Evolutionary conservation across 306 rosid species (phyloP).

Genomic region (Cucurbita moschata): DNA sequence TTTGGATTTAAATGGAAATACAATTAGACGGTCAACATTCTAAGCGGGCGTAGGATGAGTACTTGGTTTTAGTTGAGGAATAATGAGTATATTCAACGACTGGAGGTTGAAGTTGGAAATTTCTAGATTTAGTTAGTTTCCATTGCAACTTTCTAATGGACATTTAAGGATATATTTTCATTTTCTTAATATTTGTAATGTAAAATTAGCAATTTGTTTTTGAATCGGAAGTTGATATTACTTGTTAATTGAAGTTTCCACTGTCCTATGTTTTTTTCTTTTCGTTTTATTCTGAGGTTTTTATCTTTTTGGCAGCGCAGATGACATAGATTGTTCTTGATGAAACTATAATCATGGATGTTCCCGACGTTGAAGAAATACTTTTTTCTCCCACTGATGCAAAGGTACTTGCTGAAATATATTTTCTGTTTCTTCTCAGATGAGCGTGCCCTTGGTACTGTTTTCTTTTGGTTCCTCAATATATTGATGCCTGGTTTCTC

Average conservation of each 20-base stretch:
- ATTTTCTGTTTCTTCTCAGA: not conserved
- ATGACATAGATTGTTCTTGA: not conserved
- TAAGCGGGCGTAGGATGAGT: not conserved
- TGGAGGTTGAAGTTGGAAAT: not conserved
- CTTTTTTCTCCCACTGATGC: conserved; percentile 4
- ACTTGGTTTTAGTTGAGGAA: not conserved
- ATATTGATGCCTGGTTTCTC: not conserved
- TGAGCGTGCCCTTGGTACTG: not conserved
- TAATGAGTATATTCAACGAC: not conserved
- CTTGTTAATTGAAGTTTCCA: not conserved
- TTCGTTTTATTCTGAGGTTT: not conserved
- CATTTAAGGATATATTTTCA: not conserved
- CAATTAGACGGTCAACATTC: not conserved
- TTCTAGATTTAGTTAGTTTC: not conserved
- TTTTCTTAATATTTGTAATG: not conserved
- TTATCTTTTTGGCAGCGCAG: not conserved
- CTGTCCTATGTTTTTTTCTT: not conserved
- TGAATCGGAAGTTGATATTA: not conserved
- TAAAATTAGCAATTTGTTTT: not conserved
- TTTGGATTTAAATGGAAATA: not conserved
- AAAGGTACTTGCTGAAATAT: conserved; percentile 1
- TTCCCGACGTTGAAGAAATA: conserved; percentile 4
- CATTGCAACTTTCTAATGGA: not conserved
- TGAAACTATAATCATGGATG: conserved; percentile 4
- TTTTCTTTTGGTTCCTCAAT: no score